These are phyloP conservation scores for Penicillium waksmanii DNA, from an alignment of 495 filamentous ascomycete genomes.

Conservation along the genomic window DNA sequence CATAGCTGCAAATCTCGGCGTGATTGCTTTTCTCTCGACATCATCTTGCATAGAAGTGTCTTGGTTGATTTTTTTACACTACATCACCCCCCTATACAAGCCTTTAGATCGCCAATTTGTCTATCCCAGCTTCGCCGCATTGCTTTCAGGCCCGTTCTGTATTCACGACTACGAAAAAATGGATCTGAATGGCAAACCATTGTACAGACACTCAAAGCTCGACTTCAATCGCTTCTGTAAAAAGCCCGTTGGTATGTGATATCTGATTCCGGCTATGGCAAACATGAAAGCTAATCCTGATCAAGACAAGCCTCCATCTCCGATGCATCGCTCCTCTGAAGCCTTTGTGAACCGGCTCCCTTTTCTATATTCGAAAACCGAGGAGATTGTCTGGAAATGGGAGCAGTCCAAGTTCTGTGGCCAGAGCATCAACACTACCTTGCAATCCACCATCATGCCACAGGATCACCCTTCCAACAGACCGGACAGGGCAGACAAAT, in stretches of 20 bases:
- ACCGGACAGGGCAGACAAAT: too few species aligned
- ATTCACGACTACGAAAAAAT: background rate
- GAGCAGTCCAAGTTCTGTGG: conserved; percentile 16
- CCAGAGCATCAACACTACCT: conserved; percentile 13
- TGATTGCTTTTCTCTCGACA: too few species aligned
- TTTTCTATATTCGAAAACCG: conserved; percentile 18
- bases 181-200: background rate
- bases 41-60: too few species aligned
- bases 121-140: background rate
- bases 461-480: too few species aligned
- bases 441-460: background rate
- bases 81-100: too few species aligned
- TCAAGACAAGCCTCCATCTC: background rate
- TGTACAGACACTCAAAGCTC: background rate
- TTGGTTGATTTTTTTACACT: too few species aligned
- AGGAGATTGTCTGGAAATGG: conserved; percentile 19
- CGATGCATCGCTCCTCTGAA: background rate
- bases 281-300: background rate
- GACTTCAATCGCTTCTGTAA: background rate
- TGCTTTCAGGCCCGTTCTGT: background rate
- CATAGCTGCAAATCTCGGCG: too few species aligned
- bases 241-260: conserved; percentile 1
- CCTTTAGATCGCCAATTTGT: too few species aligned
- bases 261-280: background rate
- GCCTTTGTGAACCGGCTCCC: background rate